These are phyloP conservation scores for Phytophthora melonis DNA, from an alignment of 352 stramenopile species.

Conservation along the genomic window DNA sequence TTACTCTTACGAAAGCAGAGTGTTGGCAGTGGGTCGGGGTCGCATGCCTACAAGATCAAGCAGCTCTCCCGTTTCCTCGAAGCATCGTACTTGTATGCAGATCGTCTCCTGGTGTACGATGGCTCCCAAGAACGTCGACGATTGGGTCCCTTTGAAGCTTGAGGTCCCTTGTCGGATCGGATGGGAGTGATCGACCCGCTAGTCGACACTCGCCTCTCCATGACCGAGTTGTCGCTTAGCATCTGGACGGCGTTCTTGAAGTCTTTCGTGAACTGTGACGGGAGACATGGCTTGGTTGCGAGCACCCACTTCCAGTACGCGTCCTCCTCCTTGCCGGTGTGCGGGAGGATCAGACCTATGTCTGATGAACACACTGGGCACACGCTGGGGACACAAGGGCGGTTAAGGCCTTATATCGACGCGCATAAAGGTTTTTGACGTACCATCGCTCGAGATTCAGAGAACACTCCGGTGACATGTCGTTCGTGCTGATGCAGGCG, in stretches of 20 bases:
- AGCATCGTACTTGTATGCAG: neutral
- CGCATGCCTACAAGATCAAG: conserved; percentile 10
- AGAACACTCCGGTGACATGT: conserved; percentile 41
- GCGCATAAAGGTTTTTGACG: neutral
- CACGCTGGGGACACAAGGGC: conserved; percentile 29
- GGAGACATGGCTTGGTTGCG: conserved; percentile 48
- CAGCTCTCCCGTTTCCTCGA: conserved; percentile 13
- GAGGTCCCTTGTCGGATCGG: neutral
- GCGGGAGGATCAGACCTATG: conserved; percentile 65
- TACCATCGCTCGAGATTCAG: conserved; percentile 32
- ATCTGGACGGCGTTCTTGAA: conserved; percentile 49
- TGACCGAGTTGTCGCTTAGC: neutral
- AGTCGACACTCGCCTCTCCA: neutral
- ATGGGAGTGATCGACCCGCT: neutral
- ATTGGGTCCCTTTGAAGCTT: neutral
- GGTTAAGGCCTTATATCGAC: neutral
- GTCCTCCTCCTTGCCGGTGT: conserved; percentile 56
- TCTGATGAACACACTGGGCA: conserved; percentile 66
- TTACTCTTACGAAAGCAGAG: neutral
- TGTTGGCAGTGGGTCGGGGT: too few species aligned
- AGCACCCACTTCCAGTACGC: conserved; percentile 69
- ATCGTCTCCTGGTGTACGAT: neutral
- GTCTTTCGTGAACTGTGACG: conserved; percentile 52
- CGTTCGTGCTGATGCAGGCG: conserved; percentile 48
- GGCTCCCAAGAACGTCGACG: conserved; percentile 11